These are phyloP conservation scores for Geopyxis carbonaria DNA, from an alignment of 495 filamentous ascomycete species.

Conservation along the genomic window DNA sequence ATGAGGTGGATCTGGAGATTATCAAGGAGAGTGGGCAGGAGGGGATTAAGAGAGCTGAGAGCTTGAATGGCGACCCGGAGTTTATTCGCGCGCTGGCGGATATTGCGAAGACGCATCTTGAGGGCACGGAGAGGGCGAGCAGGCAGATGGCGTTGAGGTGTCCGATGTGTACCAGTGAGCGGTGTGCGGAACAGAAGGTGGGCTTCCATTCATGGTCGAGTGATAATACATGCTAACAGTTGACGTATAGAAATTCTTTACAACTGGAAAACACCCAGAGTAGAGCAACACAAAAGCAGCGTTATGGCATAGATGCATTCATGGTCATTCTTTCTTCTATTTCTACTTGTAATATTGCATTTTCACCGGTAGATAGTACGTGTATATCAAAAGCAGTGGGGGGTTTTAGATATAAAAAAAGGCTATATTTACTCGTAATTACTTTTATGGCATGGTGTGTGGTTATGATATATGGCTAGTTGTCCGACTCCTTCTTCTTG, in stretches of 20 bases:
- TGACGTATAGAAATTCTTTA: constrained; percentile 6
- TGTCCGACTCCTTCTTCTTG: too few species aligned
- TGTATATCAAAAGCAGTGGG: too few species aligned
- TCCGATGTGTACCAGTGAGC: constrained; percentile 81
- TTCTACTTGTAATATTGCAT: too few species aligned
- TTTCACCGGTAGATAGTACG: too few species aligned
- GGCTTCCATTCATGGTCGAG: constrained; percentile 45
- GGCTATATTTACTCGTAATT: too few species aligned
- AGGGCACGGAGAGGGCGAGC: constrained; percentile 49
- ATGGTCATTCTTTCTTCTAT: too few species aligned
- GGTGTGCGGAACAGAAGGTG: constrained; percentile 78
- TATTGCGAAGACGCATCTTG: constrained; percentile 62
- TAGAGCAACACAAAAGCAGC: too few species aligned
- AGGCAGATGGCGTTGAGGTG: constrained; percentile 82
- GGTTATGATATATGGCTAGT: too few species aligned
- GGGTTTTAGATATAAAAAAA: too few species aligned
- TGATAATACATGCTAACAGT: constrained; percentile 27
- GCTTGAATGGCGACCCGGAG: constrained; percentile 74
- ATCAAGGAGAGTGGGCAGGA: constrained; percentile 75
- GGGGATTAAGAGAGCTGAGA: constrained; percentile 79
- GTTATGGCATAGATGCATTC: not conserved
- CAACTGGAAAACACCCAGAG: constrained; percentile 4
- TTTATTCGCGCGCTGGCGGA: constrained; percentile 87
- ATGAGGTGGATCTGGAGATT: constrained; percentile 87
- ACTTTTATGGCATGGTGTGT: too few species aligned